Conservation (phyloP, 805 yeast genomes). For the Hanseniaspora taiwanica region DNA sequence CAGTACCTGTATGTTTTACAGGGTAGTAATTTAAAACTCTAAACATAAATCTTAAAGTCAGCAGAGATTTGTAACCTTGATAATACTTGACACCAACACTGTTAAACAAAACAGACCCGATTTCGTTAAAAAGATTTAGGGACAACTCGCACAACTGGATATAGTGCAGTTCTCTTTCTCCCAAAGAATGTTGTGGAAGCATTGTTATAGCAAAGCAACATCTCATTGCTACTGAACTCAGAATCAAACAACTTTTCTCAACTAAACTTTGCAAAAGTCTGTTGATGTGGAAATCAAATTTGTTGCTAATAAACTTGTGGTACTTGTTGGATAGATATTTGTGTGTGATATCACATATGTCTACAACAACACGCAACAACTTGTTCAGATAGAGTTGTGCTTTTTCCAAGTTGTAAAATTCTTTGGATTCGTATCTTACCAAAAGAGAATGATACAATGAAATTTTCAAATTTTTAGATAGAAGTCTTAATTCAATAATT, state of each 20-base stretch:
- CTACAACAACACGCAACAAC: not conserved
- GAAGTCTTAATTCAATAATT: constrained; percentile 4
- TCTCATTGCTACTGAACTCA: constrained; percentile 3
- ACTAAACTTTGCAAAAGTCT: constrained; percentile 5
- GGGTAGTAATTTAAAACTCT: constrained; percentile 6
- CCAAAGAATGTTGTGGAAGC: not conserved
- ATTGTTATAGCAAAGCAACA: constrained; percentile 1
- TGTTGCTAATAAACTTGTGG: not conserved
- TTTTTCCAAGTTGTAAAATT: not conserved
- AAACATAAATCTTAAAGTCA: constrained; percentile 5
- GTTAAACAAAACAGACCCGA: constrained; percentile 7
- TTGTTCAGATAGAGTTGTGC: not conserved
- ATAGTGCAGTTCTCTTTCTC: not conserved
- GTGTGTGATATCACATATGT: constrained; percentile 3
- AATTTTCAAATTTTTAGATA: not conserved
- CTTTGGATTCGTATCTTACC: not conserved
- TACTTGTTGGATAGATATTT: constrained; percentile 1
- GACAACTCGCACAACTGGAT: not conserved
- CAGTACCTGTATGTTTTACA: constrained; percentile 3
- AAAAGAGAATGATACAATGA: constrained; percentile 2
- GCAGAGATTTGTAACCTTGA: constrained; percentile 6
- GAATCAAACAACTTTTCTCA: constrained; percentile 3
- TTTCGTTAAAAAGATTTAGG: constrained; percentile 4
- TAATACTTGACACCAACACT: constrained; percentile 6
- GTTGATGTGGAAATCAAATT: constrained; percentile 5